These are phyloP conservation scores for Sindora glabra DNA, from an alignment of 306 rosid genomes.

Conservation along the genomic window DNA sequence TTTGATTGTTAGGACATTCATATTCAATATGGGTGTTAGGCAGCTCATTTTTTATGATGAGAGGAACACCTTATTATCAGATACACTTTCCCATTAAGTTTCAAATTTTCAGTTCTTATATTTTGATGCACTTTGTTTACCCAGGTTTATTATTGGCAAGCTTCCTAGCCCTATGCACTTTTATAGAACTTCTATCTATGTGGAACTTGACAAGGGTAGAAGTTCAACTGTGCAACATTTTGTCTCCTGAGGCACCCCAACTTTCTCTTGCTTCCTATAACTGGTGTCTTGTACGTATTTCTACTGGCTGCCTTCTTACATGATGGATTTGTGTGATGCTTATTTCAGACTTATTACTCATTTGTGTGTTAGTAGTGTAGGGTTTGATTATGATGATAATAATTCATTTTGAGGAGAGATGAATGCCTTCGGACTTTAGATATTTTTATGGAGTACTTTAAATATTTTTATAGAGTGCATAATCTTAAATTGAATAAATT, in stretches of 20 bases:
- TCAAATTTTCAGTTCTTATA: slow-evolving; percentile 9
- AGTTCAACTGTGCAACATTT: slow-evolving; percentile 81
- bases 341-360: background rate
- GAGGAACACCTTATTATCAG: background rate
- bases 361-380: background rate
- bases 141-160: slow-evolving; percentile 65
- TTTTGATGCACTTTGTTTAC: slow-evolving; percentile 15
- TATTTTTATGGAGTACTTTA: background rate
- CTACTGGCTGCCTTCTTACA: background rate
- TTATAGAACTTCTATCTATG: slow-evolving; percentile 79
- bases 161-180: slow-evolving; percentile 54
- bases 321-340: slow-evolving; percentile 3
- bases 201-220: slow-evolving; percentile 97
- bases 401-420: background rate
- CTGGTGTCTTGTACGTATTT: slow-evolving; percentile 72
- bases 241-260: slow-evolving; percentile 86
- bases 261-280: slow-evolving; percentile 79
- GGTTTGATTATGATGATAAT: background rate
- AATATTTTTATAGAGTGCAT: background rate
- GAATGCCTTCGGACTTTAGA: background rate
- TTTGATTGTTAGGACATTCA: slow-evolving; percentile 1
- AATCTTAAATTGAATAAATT: slow-evolving; percentile 2
- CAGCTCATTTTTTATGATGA: too few species aligned
- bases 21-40: background rate
- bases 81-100: background rate